Percentiles rank a stretch among this genome's conserved stretches.
Evolutionary conservation across 345 rosid species (phyloP).

Genomic region (Brassica rapa): DNA sequence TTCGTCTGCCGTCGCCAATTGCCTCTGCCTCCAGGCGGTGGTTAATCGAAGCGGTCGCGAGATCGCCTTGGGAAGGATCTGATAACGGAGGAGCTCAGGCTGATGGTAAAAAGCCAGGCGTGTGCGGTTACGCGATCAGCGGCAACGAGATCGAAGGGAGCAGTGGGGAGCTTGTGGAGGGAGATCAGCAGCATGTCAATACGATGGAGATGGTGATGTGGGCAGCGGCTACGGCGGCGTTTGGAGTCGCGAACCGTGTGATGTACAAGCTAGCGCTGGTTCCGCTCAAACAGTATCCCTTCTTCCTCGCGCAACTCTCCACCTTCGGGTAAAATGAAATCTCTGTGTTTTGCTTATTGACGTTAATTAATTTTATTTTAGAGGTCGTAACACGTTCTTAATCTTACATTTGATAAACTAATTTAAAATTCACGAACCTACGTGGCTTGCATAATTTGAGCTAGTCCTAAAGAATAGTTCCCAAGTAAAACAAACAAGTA

Average conservation of each 20-base stretch:
- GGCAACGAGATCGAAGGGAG: constrained; percentile 26
- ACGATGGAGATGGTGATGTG: constrained; percentile 59
- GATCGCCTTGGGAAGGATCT: constrained; percentile 46
- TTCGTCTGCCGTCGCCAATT: constrained; percentile 36
- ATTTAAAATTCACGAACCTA: background rate
- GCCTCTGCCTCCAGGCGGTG: constrained; percentile 28
- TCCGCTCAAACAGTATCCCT: constrained; percentile 87
- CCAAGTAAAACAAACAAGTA: no score
- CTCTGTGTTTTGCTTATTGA: background rate
- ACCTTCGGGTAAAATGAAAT: constrained; percentile 70
- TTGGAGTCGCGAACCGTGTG: constrained; percentile 90
- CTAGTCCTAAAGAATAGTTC: background rate
- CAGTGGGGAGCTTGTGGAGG: constrained; percentile 33
- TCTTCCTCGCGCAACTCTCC: constrained; percentile 96
- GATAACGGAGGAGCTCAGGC: constrained; percentile 42
- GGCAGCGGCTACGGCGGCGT: constrained; percentile 64
- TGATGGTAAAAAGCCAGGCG: constrained; percentile 34
- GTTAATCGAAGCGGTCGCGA: constrained; percentile 43
- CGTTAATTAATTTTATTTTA: background rate
- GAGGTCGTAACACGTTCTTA: background rate
- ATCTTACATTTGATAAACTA: background rate
- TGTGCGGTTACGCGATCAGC: constrained; percentile 50
- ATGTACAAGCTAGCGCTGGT: constrained; percentile 79
- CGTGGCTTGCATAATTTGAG: background rate
- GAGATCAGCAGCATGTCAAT: constrained; percentile 26